phyloP scores from a whole-genome alignment of 495 filamentous ascomycete genomes.

The Amniculicola lignicola region DNA sequence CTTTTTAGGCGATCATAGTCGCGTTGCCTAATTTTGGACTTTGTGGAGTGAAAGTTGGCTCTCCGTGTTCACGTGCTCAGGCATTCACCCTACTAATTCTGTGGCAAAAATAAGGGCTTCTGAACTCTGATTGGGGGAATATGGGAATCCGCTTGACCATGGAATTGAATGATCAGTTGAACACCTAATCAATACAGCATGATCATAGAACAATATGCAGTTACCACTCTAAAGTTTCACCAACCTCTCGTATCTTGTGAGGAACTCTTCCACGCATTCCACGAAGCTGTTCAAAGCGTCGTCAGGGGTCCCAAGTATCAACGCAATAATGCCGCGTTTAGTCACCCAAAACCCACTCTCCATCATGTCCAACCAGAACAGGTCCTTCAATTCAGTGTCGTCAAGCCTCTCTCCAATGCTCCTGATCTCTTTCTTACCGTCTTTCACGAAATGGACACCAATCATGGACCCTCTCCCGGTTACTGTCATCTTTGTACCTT shows the following conservation, averaged over 20 bases:
- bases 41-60: too few species aligned
- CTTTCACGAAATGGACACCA: constrained; percentile 43
- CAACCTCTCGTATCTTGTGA: constrained; percentile 10
- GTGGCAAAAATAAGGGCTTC: too few species aligned
- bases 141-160: too few species aligned
- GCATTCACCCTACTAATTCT: too few species aligned
- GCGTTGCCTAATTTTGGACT: too few species aligned
- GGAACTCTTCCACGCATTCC: constrained; percentile 21
- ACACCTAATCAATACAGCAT: too few species aligned
- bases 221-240: constrained; percentile 3
- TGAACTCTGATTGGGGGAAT: too few species aligned
- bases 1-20: too few species aligned
- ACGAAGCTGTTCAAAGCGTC: constrained; percentile 46
- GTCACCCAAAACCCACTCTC: constrained; percentile 50
- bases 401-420: constrained; percentile 28
- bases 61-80: too few species aligned
- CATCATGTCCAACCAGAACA: constrained; percentile 53
- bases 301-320: constrained; percentile 45
- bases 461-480: constrained; percentile 49
- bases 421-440: constrained; percentile 20
- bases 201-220: too few species aligned
- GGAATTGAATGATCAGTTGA: too few species aligned
- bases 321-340: constrained; percentile 44
- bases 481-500: constrained; percentile 41
- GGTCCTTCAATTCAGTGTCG: constrained; percentile 40